Conservation (phyloP, 257 asterid species). For the Linderniella brevidens region DNA sequence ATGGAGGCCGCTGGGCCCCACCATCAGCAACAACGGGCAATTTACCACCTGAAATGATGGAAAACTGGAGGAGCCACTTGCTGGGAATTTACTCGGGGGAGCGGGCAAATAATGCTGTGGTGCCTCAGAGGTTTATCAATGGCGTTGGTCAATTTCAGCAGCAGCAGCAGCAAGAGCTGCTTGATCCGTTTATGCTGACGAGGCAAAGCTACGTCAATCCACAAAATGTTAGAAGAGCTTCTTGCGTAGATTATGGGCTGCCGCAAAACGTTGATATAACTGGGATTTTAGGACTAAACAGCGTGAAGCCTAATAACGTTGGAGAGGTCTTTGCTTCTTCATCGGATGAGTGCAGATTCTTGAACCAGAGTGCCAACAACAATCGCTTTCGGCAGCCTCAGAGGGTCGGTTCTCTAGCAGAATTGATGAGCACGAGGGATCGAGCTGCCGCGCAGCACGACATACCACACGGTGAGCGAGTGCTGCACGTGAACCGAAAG, state of each 20-base stretch:
- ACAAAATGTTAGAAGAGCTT: no score
- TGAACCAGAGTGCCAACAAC: slow-evolving; percentile 14
- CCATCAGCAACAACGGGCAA: no score
- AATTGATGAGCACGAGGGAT: slow-evolving; percentile 23
- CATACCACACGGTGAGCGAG: slow-evolving; percentile 9
- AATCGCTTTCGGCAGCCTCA: slow-evolving; percentile 10
- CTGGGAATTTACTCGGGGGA: slow-evolving; percentile 19
- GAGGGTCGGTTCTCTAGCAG: slow-evolving; percentile 21
- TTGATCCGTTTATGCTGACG: no score
- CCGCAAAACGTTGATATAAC: no score
- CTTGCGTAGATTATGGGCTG: no score
- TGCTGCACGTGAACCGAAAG: slow-evolving; percentile 9
- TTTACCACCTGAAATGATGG: no score
- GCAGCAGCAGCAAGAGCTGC: no score
- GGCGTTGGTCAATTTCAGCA: slow-evolving; percentile 6
- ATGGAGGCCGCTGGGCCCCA: no score
- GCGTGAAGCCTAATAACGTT: no score
- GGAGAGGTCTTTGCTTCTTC: slow-evolving; percentile 18
- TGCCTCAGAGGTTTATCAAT: slow-evolving; percentile 12
- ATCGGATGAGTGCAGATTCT: slow-evolving; percentile 9
- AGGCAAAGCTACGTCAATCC: no score
- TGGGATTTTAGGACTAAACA: no score
- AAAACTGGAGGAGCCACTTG: slow-evolving; percentile 31
- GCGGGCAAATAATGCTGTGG: slow-evolving; percentile 10
- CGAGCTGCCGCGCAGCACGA: slow-evolving; percentile 11